Evolutionary conservation across 805 yeast genomes (phyloP).

Genomic region (Barnettozyma vustinii): DNA sequence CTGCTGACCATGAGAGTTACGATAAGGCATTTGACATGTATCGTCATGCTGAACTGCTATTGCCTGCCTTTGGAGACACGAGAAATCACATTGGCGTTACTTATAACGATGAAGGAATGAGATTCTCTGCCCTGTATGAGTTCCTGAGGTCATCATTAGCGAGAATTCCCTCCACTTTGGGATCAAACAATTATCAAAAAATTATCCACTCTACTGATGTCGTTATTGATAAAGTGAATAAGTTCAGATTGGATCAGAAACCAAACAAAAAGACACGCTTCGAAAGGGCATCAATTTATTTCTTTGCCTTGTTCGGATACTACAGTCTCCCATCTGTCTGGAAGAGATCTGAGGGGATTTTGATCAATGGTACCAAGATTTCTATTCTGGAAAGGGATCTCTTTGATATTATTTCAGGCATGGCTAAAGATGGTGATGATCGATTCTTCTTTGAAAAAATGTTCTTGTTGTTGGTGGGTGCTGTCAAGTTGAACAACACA

Average conservation of each 20-base stretch:
- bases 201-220: slow-evolving; percentile 30
- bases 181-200: slow-evolving; percentile 31
- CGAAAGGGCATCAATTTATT: slow-evolving; percentile 14
- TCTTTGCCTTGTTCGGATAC: slow-evolving; percentile 37
- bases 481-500: slow-evolving; percentile 24
- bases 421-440: slow-evolving; percentile 12
- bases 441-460: slow-evolving; percentile 27
- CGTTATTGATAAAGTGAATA: slow-evolving; percentile 25
- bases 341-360: slow-evolving; percentile 24
- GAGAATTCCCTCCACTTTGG: slow-evolving; percentile 35
- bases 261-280: slow-evolving; percentile 12
- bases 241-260: slow-evolving; percentile 14
- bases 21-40: slow-evolving; percentile 42
- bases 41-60: slow-evolving; percentile 45
- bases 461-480: slow-evolving; percentile 33
- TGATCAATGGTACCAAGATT: slow-evolving; percentile 28
- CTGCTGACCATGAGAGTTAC: slow-evolving; percentile 36
- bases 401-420: slow-evolving; percentile 20
- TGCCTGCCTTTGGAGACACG: slow-evolving; percentile 68
- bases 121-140: slow-evolving; percentile 33
- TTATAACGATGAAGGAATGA: slow-evolving; percentile 33
- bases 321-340: slow-evolving; percentile 38
- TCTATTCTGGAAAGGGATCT: slow-evolving; percentile 29
- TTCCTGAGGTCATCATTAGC: slow-evolving; percentile 40
- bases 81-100: slow-evolving; percentile 55